A percentile compares a stretch with the other conserved stretches of the same genome.
These are phyloP conservation scores for Diaporthe nobilis DNA, from an alignment of 2,329 filamentous ascomycete species.

Conservation along the genomic window DNA sequence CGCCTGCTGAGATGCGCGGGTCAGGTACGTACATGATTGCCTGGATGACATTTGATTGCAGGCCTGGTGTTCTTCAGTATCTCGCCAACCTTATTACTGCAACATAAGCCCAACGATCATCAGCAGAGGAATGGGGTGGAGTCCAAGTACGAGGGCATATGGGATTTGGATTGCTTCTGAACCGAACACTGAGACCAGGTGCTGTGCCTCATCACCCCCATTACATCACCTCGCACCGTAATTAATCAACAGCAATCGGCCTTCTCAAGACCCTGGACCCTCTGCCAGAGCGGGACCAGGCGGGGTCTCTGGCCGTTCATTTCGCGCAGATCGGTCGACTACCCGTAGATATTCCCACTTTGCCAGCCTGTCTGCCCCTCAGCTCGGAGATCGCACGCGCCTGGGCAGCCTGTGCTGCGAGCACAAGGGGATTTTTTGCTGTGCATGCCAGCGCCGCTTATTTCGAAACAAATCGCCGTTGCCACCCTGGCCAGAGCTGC, in stretches of 20 bases:
- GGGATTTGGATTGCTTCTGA: conserved; percentile 8
- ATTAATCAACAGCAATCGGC: conserved; percentile 13
- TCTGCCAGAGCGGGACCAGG: conserved; percentile 24
- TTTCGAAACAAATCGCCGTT: conserved; percentile 22
- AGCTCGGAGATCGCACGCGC: conserved; percentile 26
- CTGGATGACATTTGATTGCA: conserved; percentile 31
- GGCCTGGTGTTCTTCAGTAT: conserved; percentile 30
- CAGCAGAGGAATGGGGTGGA: conserved; percentile 16
- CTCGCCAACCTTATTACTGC: conserved; percentile 34
- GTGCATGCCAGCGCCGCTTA: conserved; percentile 20
- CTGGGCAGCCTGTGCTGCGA: conserved; percentile 14
- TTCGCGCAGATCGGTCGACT: conserved; percentile 31
- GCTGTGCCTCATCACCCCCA: conserved; percentile 23
- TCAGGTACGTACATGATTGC: background rate
- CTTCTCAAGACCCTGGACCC: conserved; percentile 5
- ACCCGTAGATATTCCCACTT: conserved; percentile 23
- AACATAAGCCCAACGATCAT: conserved; percentile 30
- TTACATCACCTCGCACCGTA: conserved; percentile 28
- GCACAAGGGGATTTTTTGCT: background rate
- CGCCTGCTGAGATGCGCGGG: background rate
- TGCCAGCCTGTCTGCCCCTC: conserved; percentile 29
- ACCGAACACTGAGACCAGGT: conserved; percentile 7
- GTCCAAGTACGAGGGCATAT: conserved; percentile 11
- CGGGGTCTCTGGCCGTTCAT: conserved; percentile 26
- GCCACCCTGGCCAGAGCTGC: background rate